phyloP scores from a whole-genome alignment of 352 stramenopile species.

The Globisporangium camurandrum region DNA sequence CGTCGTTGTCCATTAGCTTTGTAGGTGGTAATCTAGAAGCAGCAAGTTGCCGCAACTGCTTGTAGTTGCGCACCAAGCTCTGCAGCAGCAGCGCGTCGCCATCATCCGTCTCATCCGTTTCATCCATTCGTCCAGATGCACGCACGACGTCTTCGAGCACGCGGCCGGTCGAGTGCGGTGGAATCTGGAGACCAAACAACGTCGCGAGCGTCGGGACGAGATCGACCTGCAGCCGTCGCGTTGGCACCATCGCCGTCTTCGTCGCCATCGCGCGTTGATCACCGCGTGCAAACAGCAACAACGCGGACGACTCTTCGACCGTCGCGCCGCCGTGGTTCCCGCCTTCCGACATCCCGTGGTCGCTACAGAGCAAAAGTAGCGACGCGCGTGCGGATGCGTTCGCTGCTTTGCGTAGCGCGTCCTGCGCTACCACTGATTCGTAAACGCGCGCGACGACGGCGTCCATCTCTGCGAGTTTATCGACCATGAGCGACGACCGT shows the following conservation, averaged over 20 bases:
- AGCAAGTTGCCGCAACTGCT: slow-evolving; percentile 45
- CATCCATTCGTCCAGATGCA: slow-evolving; percentile 11
- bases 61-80: slow-evolving; percentile 48
- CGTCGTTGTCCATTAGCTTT: slow-evolving; percentile 19
- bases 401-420: slow-evolving; percentile 21
- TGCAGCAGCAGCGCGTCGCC: slow-evolving; percentile 7
- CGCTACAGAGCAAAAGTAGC: slow-evolving; percentile 76
- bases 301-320: slow-evolving; percentile 72
- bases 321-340: slow-evolving; percentile 84
- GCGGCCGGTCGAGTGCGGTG: slow-evolving; percentile 49
- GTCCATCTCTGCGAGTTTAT: slow-evolving; percentile 86
- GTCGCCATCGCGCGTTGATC: slow-evolving; percentile 21
- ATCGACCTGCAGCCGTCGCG: slow-evolving; percentile 59
- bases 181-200: slow-evolving; percentile 67
- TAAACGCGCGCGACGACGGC: slow-evolving; percentile 49
- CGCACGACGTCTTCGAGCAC: slow-evolving; percentile 55
- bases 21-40: slow-evolving; percentile 38
- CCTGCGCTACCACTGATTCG: slow-evolving; percentile 48
- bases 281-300: slow-evolving; percentile 70
- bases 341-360: slow-evolving; percentile 87
- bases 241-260: slow-evolving; percentile 3
- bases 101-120: too few relatives aligned
- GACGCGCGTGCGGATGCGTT: slow-evolving; percentile 28
- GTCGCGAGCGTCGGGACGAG: slow-evolving; percentile 77
- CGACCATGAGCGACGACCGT: slow-evolving; percentile 62